Conservation (phyloP, 306 rosid species). For the Fragaria iinumae region DNA sequence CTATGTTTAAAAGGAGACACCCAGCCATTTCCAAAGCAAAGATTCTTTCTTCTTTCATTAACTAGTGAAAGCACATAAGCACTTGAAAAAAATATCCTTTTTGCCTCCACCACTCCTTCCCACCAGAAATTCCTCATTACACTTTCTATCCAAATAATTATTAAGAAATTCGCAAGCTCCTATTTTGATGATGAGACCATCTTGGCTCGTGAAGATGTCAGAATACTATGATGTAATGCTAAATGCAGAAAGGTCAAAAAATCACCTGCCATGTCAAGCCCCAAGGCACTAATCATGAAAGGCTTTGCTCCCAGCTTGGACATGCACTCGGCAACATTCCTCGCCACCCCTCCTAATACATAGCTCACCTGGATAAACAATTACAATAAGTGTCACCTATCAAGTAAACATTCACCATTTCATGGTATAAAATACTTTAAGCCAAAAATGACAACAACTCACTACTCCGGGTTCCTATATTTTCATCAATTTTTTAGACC, state of each 20-base stretch:
- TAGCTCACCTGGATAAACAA: conserved; percentile 58
- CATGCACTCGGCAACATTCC: conserved; percentile 94
- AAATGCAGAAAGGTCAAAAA: conserved; percentile 14
- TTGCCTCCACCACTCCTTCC: neutral
- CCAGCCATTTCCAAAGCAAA: neutral
- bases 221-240: neutral
- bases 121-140: neutral
- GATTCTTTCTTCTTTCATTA: neutral
- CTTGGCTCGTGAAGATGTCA: conserved; percentile 10
- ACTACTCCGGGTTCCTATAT: neutral
- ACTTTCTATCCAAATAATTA: neutral
- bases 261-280: conserved; percentile 82
- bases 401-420: neutral
- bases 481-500: neutral
- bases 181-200: neutral
- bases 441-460: neutral
- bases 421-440: neutral
- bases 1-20: neutral
- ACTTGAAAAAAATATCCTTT: neutral
- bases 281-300: conserved; percentile 79
- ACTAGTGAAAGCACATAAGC: neutral
- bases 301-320: conserved; percentile 79
- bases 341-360: conserved; percentile 82
- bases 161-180: neutral
- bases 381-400: neutral